These are phyloP conservation scores for Hibiscus mutabilis DNA, from an alignment of 345 rosid genomes.

Conservation along the genomic window DNA sequence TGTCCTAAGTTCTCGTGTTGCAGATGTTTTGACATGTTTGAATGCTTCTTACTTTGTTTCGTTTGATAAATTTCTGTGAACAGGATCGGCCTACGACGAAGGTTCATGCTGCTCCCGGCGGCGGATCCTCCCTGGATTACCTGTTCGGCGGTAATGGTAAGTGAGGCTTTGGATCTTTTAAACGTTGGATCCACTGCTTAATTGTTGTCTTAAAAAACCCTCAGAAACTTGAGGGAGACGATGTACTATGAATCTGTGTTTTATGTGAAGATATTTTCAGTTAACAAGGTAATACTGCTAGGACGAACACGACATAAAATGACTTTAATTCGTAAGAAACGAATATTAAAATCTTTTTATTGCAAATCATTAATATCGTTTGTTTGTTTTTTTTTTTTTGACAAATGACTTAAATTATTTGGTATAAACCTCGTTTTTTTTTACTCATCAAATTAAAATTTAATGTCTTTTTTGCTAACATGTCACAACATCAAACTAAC, in stretches of 20 bases:
- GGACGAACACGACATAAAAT: not conserved
- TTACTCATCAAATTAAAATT: too few relatives aligned
- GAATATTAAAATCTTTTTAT: too few relatives aligned
- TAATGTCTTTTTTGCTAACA: too few relatives aligned
- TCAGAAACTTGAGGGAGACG: not conserved
- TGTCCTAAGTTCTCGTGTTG: too few relatives aligned
- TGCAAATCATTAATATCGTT: too few relatives aligned
- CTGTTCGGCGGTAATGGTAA: slow-evolving; percentile 27
- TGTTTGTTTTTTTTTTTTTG: too few relatives aligned
- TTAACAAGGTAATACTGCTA: not conserved
- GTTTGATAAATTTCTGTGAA: slow-evolving; percentile 7
- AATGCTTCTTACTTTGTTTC: not conserved
- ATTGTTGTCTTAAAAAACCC: not conserved
- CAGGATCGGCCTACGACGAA: slow-evolving; percentile 45
- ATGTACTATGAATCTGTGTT: not conserved
- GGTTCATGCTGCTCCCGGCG: slow-evolving; percentile 43
- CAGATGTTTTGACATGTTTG: not conserved
- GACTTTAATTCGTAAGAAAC: too few relatives aligned
- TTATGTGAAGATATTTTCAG: not conserved
- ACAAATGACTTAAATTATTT: too few relatives aligned
- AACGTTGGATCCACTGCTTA: not conserved
- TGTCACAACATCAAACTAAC: too few relatives aligned
- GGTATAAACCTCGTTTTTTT: too few relatives aligned
- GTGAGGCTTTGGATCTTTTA: not conserved
- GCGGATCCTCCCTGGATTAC: slow-evolving; percentile 35